These are phyloP conservation scores for Chlorella sp. DNA, from an alignment of 139 green algal genomes.

Conservation along the genomic window DNA sequence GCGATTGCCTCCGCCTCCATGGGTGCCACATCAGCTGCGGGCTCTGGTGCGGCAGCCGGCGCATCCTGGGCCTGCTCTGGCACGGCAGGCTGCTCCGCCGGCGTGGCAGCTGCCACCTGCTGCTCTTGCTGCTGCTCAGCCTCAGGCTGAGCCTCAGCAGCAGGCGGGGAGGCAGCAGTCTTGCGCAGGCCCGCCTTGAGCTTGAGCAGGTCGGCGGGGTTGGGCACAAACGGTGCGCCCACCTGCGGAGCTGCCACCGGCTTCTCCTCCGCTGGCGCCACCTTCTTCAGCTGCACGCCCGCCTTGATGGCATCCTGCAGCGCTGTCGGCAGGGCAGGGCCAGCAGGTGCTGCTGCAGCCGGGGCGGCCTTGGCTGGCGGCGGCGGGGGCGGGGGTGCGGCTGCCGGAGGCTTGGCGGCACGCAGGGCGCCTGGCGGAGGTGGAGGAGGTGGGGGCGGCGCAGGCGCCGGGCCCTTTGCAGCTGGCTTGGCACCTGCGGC, in stretches of 20 bases:
- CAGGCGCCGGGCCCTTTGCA: background rate
- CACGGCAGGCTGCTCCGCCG: too few relatives aligned
- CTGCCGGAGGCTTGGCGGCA: background rate
- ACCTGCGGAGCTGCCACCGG: background rate
- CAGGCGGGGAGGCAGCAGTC: background rate
- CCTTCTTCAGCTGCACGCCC: conserved; percentile 34
- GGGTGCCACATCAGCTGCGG: background rate
- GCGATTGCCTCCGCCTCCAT: background rate
- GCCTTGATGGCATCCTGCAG: conserved; percentile 47
- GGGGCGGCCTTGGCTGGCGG: background rate
- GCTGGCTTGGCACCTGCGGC: background rate
- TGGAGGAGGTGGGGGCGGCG: background rate
- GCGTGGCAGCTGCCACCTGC: background rate
- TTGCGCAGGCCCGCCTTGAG: conserved; percentile 36
- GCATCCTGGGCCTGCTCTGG: background rate
- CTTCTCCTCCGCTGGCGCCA: background rate
- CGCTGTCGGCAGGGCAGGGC: background rate
- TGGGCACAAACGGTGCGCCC: conserved; percentile 30
- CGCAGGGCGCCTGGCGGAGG: conserved; percentile 2
- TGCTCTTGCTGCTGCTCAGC: background rate
- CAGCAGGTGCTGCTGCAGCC: background rate
- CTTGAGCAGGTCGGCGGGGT: conserved; percentile 41
- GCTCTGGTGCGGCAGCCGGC: background rate
- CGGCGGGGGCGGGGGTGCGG: background rate
- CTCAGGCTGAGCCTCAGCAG: background rate